Evolutionary conservation across 169 alveolate species (phyloP).

Genomic region (Plasmodium relictum): DNA sequence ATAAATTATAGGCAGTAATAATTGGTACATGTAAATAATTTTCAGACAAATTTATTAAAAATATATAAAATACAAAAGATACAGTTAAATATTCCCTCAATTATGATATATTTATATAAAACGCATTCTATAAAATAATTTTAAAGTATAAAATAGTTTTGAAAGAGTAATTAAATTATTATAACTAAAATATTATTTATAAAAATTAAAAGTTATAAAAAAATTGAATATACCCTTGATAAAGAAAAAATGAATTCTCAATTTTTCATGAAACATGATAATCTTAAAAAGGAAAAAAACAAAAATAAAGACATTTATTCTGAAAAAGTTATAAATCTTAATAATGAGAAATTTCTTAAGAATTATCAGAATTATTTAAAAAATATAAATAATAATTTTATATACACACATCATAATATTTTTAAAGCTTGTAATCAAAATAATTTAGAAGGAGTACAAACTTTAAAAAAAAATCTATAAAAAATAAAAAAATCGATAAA

Average conservation of each 20-base stretch:
- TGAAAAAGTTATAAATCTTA: constrained; percentile 22
- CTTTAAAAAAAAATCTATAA: neutral
- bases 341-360: constrained; percentile 25
- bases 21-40: no score
- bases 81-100: no score
- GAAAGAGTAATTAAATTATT: neutral
- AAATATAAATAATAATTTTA: constrained; percentile 25
- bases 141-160: no score
- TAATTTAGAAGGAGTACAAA: constrained; percentile 47
- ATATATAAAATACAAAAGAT: no score
- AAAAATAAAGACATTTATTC: constrained; percentile 18
- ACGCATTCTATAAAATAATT: no score
- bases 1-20: no score
- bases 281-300: constrained; percentile 30
- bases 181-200: neutral
- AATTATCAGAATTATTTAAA: constrained; percentile 21
- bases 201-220: constrained; percentile 1
- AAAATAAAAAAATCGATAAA: neutral
- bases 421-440: constrained; percentile 24
- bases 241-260: constrained; percentile 41
- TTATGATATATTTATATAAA: no score
- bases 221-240: constrained; percentile 10
- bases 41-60: no score
- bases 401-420: constrained; percentile 34
- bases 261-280: neutral